Conservation (phyloP, 1,139 yeast genomes). For the Casaregolazyma suthepensis region DNA sequence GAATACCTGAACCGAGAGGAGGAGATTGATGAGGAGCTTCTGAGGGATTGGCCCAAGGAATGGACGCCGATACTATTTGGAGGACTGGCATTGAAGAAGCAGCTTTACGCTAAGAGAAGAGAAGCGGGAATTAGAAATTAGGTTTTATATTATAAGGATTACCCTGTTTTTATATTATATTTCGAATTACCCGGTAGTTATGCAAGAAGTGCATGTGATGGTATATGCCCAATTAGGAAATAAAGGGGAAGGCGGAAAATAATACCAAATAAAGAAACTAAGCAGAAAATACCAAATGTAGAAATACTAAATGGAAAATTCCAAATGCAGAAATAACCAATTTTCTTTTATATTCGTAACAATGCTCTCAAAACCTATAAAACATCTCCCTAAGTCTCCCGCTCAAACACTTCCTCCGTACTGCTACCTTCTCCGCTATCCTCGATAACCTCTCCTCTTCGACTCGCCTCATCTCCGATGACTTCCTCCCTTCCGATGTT, state of each 20-base stretch:
- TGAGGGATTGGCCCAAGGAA: conserved; percentile 8
- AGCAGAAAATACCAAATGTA: no score
- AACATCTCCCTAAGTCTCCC: not conserved
- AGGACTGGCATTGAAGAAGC: conserved; percentile 1
- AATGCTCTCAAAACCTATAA: not conserved
- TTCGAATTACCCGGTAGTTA: not conserved
- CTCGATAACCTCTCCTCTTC: not conserved
- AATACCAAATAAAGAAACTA: no score
- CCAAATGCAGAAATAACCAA: no score
- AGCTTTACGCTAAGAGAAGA: not conserved
- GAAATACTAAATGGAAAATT: no score
- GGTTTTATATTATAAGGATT: not conserved
- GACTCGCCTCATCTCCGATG: not conserved
- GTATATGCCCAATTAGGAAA: not conserved
- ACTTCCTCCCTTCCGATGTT: not conserved
- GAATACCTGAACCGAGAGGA: conserved; percentile 6
- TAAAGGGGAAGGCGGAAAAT: not conserved
- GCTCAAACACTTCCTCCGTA: not conserved
- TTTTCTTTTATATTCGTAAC: not conserved
- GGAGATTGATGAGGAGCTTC: conserved; percentile 7
- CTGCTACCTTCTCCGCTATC: not conserved
- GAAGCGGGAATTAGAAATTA: not conserved
- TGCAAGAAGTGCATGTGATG: no score
- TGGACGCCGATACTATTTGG: not conserved
- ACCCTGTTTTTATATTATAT: no score